These are phyloP conservation scores for Rhizodiscina lignyota DNA, from an alignment of 495 filamentous ascomycete genomes.

Conservation along the genomic window DNA sequence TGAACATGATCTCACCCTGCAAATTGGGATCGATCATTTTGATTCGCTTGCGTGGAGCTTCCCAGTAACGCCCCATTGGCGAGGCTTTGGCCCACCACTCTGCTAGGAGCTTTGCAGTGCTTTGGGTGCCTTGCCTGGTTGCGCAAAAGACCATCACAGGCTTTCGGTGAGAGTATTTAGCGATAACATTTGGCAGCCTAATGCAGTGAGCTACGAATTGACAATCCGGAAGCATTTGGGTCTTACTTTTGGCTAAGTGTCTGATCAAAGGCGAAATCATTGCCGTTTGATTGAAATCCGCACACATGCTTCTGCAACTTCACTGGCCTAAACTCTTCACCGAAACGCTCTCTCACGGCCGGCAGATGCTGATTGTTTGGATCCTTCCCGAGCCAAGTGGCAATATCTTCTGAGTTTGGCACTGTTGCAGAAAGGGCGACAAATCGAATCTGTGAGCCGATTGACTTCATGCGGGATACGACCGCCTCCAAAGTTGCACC, in stretches of 20 bases:
- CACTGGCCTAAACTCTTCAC: slow-evolving; percentile 81
- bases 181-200: slow-evolving; percentile 57
- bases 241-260: slow-evolving; percentile 51
- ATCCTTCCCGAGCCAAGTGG: slow-evolving; percentile 76
- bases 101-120: slow-evolving; percentile 58
- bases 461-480: slow-evolving; percentile 90
- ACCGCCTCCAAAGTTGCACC: slow-evolving; percentile 91
- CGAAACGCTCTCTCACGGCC: slow-evolving; percentile 64
- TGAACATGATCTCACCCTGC: slow-evolving; percentile 22
- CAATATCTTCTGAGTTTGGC: slow-evolving; percentile 83
- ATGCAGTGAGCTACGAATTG: neutral
- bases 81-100: slow-evolving; percentile 44
- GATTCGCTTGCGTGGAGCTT: slow-evolving; percentile 36
- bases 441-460: slow-evolving; percentile 75
- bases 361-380: slow-evolving; percentile 47
- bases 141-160: slow-evolving; percentile 91
- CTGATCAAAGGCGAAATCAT: slow-evolving; percentile 83
- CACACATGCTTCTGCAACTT: slow-evolving; percentile 75
- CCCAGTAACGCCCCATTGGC: slow-evolving; percentile 48
- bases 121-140: slow-evolving; percentile 60
- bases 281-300: slow-evolving; percentile 48
- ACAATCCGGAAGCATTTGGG: neutral
- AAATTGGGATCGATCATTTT: slow-evolving; percentile 48
- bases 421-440: slow-evolving; percentile 86
- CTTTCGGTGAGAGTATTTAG: slow-evolving; percentile 58